phyloP scores from a whole-genome alignment of 1,284 basidiomycete species.

The Papiliotrema laurentii region DNA sequence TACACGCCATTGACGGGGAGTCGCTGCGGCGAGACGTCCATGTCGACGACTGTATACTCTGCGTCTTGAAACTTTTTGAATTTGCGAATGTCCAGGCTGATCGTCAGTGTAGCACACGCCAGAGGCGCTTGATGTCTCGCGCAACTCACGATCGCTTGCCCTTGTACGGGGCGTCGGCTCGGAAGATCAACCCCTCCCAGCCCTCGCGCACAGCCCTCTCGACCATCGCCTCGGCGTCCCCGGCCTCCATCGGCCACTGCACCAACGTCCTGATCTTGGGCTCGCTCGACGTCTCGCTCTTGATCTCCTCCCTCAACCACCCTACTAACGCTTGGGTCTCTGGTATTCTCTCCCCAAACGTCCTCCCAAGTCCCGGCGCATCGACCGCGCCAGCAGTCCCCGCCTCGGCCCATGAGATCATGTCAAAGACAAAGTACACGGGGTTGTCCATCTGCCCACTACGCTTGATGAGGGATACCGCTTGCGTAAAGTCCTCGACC shows the following conservation, averaged over 20 bases:
- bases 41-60: constrained; percentile 33
- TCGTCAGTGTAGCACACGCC: neutral
- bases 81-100: constrained; percentile 38
- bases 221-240: constrained; percentile 35
- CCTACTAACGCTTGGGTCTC: constrained; percentile 13
- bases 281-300: constrained; percentile 5
- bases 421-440: constrained; percentile 38
- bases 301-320: constrained; percentile 17
- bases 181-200: constrained; percentile 45
- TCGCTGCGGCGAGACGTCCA: constrained; percentile 29
- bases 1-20: constrained; percentile 33
- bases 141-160: constrained; percentile 35
- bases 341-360: constrained; percentile 24
- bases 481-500: constrained; percentile 38
- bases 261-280: constrained; percentile 24
- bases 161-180: constrained; percentile 37
- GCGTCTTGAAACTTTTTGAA: constrained; percentile 46
- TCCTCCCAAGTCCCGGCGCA: constrained; percentile 7
- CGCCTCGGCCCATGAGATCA: constrained; percentile 31
- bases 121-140: neutral
- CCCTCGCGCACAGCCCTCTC: constrained; percentile 30
- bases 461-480: constrained; percentile 30
- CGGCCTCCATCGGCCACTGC: constrained; percentile 23
- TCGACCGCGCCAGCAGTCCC: neutral
- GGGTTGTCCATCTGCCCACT: constrained; percentile 26